Evolutionary conservation across 495 filamentous ascomycete species (phyloP).

Genomic region (Penicillium paradoxum): DNA sequence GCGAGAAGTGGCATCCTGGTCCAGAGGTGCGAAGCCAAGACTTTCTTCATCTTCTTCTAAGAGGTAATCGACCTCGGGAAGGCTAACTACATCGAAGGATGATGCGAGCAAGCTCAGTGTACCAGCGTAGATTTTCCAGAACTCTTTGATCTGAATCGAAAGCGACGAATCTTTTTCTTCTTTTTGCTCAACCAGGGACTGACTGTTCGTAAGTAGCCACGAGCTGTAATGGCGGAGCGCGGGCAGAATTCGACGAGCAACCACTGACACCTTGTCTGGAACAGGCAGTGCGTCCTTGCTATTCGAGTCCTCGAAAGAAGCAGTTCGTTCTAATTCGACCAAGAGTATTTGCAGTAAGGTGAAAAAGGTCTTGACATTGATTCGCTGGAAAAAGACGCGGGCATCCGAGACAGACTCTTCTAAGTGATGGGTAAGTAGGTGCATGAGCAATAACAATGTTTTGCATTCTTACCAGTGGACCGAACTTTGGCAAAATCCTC

Average conservation of each 20-base stretch:
- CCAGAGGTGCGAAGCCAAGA: conserved; percentile 67
- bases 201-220: conserved; percentile 57
- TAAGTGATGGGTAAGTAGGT: conserved; percentile 25
- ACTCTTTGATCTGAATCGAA: conserved; percentile 54
- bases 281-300: conserved; percentile 27
- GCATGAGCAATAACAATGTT: background rate
- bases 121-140: conserved; percentile 69
- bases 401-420: conserved; percentile 46
- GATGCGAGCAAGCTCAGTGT: conserved; percentile 60
- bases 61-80: conserved; percentile 60
- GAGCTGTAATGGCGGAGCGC: conserved; percentile 67
- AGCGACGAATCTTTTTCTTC: conserved; percentile 54
- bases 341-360: conserved; percentile 70
- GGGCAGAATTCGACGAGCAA: conserved; percentile 62
- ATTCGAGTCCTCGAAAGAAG: conserved; percentile 40
- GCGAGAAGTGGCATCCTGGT: conserved; percentile 43
- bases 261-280: conserved; percentile 55
- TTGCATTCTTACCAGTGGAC: conserved; percentile 51
- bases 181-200: conserved; percentile 47
- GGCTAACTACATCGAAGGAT: conserved; percentile 52
- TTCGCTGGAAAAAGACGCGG: conserved; percentile 66
- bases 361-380: conserved; percentile 79
- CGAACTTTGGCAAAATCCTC: conserved; percentile 63
- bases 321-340: conserved; percentile 57
- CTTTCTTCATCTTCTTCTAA: conserved; percentile 74